Percentiles rank a stretch among this genome's conserved stretches.
Conservation (phyloP, 2,329 filamentous ascomycete species). For the Penicillium verrucosum region DNA sequence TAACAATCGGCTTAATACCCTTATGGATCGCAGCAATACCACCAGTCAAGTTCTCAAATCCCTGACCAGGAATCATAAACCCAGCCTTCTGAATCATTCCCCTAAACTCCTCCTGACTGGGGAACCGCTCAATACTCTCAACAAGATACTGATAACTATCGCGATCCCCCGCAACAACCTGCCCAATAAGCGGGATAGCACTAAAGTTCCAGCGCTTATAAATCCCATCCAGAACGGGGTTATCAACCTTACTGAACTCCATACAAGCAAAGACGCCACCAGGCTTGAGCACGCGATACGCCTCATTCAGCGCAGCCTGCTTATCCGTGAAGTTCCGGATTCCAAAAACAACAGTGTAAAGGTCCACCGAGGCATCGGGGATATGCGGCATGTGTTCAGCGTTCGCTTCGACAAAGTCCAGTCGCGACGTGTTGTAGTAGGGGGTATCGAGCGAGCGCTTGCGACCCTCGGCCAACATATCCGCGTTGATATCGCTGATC, state of each 20-base stretch:
- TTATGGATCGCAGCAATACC: constrained; percentile 96
- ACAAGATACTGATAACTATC: constrained; percentile 98
- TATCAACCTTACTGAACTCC: constrained; percentile 86
- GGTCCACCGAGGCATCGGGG: constrained; percentile 70
- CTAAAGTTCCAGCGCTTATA: constrained; percentile 97
- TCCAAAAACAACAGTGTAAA: constrained; percentile 97
- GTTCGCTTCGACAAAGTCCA: constrained; percentile 84
- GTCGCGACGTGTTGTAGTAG: constrained; percentile 53
- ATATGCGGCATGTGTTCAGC: constrained; percentile 71
- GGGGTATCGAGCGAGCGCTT: constrained; percentile 68
- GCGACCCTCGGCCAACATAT: constrained; percentile 86
- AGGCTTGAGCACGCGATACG: constrained; percentile 83
- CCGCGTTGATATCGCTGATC: constrained; percentile 91
- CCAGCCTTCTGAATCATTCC: constrained; percentile 62
- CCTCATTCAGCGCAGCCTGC: constrained; percentile 74
- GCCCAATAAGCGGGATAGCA: constrained; percentile 91
- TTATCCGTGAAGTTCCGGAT: constrained; percentile 98
- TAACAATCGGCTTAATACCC: constrained; percentile 71
- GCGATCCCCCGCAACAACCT: constrained; percentile 87
- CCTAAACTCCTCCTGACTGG: constrained; percentile 77
- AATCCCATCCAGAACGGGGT: constrained; percentile 72
- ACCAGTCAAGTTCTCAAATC: constrained; percentile 86
- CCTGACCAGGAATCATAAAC: constrained; percentile 76
- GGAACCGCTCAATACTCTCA: constrained; percentile 94
- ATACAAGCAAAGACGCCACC: constrained; percentile 95